A percentile compares a stretch with the other conserved stretches of the same genome.
phyloP scores from a whole-genome alignment of 2,329 filamentous ascomycete genomes.

The Pseudogymnoascus sp. region DNA sequence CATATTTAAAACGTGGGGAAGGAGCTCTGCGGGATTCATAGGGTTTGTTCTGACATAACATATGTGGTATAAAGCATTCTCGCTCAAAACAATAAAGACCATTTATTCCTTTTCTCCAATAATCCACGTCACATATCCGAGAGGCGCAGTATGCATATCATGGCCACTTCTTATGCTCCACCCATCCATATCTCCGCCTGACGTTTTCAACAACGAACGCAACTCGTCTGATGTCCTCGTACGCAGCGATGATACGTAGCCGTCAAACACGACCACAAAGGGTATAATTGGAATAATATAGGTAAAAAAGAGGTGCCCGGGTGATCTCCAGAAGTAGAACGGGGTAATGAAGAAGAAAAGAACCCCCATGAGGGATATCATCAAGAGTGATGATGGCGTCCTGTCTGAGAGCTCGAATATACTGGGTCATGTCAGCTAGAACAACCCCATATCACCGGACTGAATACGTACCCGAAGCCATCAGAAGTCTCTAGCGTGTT shows the following conservation, averaged over 20 bases:
- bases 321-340: conserved; percentile 36
- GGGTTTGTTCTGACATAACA: background rate
- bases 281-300: conserved; percentile 62
- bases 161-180: conserved; percentile 37
- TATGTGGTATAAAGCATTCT: background rate
- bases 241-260: conserved; percentile 58
- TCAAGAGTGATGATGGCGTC: conserved; percentile 45
- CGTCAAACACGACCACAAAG: conserved; percentile 62
- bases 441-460: no score
- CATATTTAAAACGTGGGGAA: background rate
- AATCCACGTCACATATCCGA: conserved; percentile 40
- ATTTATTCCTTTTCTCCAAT: conserved; percentile 31
- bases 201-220: conserved; percentile 48
- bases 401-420: conserved; percentile 73
- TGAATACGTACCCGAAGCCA: conserved; percentile 46
- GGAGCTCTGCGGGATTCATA: background rate
- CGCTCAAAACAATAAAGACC: background rate
- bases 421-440: conserved; percentile 22
- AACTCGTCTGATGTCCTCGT: conserved; percentile 63
- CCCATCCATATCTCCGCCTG: conserved; percentile 35
- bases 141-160: conserved; percentile 40
- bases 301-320: conserved; percentile 50
- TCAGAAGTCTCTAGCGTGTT: conserved; percentile 59
- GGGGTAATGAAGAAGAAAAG: conserved; percentile 46
- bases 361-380: conserved; percentile 45